A percentile compares a stretch with the other conserved stretches of the same genome.
Conservation (phyloP, 306 rosid species). For the Quercus rubra region DNA sequence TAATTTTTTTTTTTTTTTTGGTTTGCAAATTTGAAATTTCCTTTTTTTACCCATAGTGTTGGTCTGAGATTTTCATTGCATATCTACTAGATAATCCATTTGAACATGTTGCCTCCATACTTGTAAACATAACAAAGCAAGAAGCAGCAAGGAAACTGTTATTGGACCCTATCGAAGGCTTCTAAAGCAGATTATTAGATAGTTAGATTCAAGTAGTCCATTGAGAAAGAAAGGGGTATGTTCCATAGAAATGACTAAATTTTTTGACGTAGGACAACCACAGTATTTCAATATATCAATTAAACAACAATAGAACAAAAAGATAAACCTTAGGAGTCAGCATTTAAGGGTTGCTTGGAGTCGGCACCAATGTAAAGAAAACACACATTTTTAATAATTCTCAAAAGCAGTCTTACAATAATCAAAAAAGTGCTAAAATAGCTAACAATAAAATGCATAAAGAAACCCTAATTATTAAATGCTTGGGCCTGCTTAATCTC, state of each 20-base stretch:
- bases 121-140: slow-evolving; percentile 81
- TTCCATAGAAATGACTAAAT: neutral
- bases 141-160: slow-evolving; percentile 81
- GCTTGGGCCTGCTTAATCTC: no score
- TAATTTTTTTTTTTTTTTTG: neutral
- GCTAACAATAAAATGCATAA: no score
- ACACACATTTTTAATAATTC: no score
- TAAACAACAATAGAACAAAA: no score
- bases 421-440: no score
- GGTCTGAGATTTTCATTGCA: slow-evolving; percentile 1
- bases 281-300: no score
- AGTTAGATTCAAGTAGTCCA: slow-evolving; percentile 71
- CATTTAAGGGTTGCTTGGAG: no score
- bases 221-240: slow-evolving; percentile 94
- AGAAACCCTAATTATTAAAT: no score
- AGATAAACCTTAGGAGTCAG: no score
- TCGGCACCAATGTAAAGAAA: no score
- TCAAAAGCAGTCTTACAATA: no score
- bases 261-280: no score
- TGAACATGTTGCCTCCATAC: slow-evolving; percentile 89
- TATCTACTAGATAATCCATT: slow-evolving; percentile 68
- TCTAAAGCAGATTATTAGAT: slow-evolving; percentile 77
- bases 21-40: slow-evolving; percentile 2
- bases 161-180: slow-evolving; percentile 77
- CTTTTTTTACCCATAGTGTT: neutral